phyloP scores from a whole-genome alignment of 441 rosid species.

The Aquilaria agallochum region DNA sequence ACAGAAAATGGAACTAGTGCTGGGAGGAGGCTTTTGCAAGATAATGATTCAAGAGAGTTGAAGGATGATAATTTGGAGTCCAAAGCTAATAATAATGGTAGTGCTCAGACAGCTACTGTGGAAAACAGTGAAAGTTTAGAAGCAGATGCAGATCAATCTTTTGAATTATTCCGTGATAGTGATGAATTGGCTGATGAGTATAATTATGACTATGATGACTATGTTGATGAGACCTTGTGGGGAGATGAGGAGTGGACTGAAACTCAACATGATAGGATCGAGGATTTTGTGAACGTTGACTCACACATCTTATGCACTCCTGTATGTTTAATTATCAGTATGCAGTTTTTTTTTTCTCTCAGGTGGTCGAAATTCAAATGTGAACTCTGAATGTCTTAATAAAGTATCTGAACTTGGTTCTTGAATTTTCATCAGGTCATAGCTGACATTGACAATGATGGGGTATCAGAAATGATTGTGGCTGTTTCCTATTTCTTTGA shows the following conservation, averaged over 20 bases:
- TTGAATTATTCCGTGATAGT: constrained; percentile 85
- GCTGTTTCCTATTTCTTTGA: constrained; percentile 98
- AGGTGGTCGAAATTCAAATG: constrained; percentile 11
- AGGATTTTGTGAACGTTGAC: constrained; percentile 92
- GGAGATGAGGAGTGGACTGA: constrained; percentile 98
- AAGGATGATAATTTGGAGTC: constrained; percentile 46
- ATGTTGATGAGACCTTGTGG: constrained; percentile 88
- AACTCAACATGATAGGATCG: constrained; percentile 72
- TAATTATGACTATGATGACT: constrained; percentile 91
- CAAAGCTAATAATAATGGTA: constrained; percentile 32
- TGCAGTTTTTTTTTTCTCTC: constrained; percentile 13
- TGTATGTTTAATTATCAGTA: constrained; percentile 49
- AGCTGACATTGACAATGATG: constrained; percentile 98
- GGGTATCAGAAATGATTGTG: constrained; percentile 89
- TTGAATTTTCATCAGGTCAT: constrained; percentile 61
- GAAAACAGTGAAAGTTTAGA: constrained; percentile 87
- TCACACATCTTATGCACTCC: constrained; percentile 95
- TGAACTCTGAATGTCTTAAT: constrained; percentile 11
- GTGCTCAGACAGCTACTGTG: constrained; percentile 60
- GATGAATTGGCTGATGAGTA: constrained; percentile 95
- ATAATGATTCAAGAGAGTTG: constrained; percentile 23
- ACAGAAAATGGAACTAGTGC: constrained; percentile 39
- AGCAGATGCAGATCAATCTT: constrained; percentile 89
- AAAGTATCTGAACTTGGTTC: constrained; percentile 8
- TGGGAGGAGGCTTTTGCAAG: constrained; percentile 81